A percentile compares a stretch with the other conserved stretches of the same genome.
phyloP scores from a whole-genome alignment of 148 eudicot genomes.

The Rhododendron ovatum region DNA sequence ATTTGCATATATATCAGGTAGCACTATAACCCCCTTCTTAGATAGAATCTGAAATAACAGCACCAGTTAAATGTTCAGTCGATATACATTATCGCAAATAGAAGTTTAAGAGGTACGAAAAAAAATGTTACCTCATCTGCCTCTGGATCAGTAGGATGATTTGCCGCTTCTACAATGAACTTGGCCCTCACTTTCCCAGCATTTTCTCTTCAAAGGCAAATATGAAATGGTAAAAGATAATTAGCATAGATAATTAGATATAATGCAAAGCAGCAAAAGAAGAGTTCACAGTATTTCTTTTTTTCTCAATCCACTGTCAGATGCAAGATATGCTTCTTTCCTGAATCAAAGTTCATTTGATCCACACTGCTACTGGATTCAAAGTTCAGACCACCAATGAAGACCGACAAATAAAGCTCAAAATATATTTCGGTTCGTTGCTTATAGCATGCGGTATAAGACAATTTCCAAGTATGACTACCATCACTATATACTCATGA shows the following conservation, averaged over 20 bases:
- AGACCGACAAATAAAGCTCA: neutral
- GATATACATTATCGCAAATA: neutral
- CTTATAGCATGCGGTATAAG: neutral
- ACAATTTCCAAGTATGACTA: neutral
- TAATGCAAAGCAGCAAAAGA: neutral
- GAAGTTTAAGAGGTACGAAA: neutral
- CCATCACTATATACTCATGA: neutral
- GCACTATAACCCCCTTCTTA: conserved; percentile 52
- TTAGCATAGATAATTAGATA: neutral
- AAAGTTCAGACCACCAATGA: neutral
- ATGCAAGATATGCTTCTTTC: neutral
- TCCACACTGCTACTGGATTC: neutral
- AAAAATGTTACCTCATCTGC: conserved; percentile 56
- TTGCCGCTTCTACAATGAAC: conserved; percentile 69
- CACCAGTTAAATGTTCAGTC: neutral
- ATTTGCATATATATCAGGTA: conserved; percentile 70
- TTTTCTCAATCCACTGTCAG: neutral
- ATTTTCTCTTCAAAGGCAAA: conserved; percentile 44
- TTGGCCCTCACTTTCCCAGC: conserved; percentile 57
- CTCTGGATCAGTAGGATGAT: conserved; percentile 80
- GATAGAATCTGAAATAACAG: conserved; percentile 44
- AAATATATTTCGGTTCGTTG: neutral
- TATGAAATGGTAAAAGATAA: neutral
- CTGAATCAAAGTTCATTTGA: neutral
- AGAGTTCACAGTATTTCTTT: neutral